Percentiles rank a stretch among this genome's conserved stretches.
Conservation (phyloP, 495 filamentous ascomycete genomes). For the Tuber magnatum region DNA sequence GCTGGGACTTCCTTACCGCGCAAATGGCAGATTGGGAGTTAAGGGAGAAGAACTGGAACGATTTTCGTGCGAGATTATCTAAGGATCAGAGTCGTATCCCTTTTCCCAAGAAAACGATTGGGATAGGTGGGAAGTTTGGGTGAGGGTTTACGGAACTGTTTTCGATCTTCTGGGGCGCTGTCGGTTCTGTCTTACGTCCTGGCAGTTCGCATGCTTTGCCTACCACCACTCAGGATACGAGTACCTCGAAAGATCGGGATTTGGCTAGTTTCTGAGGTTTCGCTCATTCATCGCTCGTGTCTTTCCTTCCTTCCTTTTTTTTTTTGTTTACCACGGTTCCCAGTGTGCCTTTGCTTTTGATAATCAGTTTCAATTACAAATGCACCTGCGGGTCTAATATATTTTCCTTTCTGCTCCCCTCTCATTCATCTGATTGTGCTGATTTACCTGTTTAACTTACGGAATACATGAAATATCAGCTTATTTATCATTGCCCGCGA, state of each 20-base stretch:
- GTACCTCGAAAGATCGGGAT: too few relatives aligned
- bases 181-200: neutral
- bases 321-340: neutral
- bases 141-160: neutral
- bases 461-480: neutral
- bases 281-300: neutral
- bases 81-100: slow-evolving; percentile 6
- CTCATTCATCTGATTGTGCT: neutral
- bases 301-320: too few relatives aligned
- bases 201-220: neutral
- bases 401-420: neutral
- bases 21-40: slow-evolving; percentile 49
- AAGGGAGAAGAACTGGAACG: slow-evolving; percentile 47
- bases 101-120: slow-evolving; percentile 7
- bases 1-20: slow-evolving; percentile 38
- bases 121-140: slow-evolving; percentile 2
- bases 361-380: neutral
- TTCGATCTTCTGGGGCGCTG: neutral
- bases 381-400: neutral
- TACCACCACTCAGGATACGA: neutral
- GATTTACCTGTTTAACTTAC: neutral
- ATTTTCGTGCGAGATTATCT: slow-evolving; percentile 39
- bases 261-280: neutral
- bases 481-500: neutral
- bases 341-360: neutral